Evolutionary conservation across 768 basidiomycete species (phyloP).

Genomic region (Calocybe indica): DNA sequence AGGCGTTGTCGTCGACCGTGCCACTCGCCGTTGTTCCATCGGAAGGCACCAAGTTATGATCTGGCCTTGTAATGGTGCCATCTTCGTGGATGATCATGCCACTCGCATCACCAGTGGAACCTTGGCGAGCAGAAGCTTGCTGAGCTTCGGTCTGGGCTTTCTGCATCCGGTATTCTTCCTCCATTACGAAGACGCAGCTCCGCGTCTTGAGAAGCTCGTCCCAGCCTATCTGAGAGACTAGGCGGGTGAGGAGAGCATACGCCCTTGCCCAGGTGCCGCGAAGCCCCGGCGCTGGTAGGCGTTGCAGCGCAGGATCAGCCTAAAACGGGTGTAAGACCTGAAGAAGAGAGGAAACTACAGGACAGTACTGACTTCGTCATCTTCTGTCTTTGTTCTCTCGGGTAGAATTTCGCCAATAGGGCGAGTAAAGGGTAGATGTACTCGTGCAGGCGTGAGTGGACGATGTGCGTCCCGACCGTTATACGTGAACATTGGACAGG

Average conservation of each 20-base stretch:
- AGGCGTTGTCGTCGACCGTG: conserved; percentile 58
- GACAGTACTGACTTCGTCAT: conserved; percentile 60
- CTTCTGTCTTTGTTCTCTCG: conserved; percentile 72
- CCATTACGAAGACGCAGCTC: conserved; percentile 97
- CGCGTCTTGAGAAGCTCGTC: conserved; percentile 95
- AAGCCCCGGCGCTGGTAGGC: conserved; percentile 92
- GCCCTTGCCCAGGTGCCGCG: conserved; percentile 96
- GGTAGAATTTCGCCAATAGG: conserved; percentile 89
- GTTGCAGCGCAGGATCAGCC: conserved; percentile 90
- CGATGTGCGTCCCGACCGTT: conserved; percentile 94
- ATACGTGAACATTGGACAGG: conserved; percentile 99
- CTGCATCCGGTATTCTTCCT: conserved; percentile 98
- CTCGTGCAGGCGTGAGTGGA: conserved; percentile 67
- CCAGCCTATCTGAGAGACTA: conserved; percentile 96
- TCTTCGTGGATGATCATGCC: conserved; percentile 57
- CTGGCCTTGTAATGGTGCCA: conserved; percentile 33
- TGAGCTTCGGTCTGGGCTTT: conserved; percentile 66
- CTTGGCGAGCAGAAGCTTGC: conserved; percentile 19
- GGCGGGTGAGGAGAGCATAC: conserved; percentile 82
- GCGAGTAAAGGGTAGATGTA: conserved; percentile 82
- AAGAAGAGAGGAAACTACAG: neutral
- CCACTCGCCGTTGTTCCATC: conserved; percentile 12
- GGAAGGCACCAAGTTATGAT: too few species aligned
- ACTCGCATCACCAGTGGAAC: conserved; percentile 17
- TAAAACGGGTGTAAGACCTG: conserved; percentile 18